Base-by-base conservation (phyloP, 352 stramenopile species). In the Pythium periplocum region DNA sequence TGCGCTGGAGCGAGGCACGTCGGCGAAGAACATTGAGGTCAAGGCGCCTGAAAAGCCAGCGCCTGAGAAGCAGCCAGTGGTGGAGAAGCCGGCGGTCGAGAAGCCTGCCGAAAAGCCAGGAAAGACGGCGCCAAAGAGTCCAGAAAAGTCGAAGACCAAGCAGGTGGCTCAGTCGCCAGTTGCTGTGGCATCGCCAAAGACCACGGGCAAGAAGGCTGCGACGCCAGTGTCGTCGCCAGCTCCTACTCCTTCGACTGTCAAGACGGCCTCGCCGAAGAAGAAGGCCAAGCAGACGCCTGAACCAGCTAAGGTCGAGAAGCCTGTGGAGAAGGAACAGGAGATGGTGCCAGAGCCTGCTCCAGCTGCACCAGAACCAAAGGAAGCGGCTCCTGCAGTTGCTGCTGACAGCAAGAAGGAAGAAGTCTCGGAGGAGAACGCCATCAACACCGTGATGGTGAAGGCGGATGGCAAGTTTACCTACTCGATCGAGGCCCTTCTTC, bases 381-480 rank as follows among this genome's bases (percentile, higher is more conserved):
- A 26, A 26, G 17, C 17, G 17, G 17, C 17, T 26, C 17, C 17
- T 26, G 0, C 46, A 52, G 46, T 26, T 42, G 32, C 46, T 40
- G 32, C 46, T 52, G 35, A 38, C 32, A 52, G 35, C 11, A 26
- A 52, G 35, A 40, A 52, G 46, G 32, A 51, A 41, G 38, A 48
- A 52, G 53, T 55, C 2, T 7, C 42, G 45, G 53, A 59, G 44
- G 48, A 52, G 32, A 53, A 49, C 3, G 4, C 17, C 26, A 38
- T 58, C 36, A 63, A 62, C 60, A 58, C 33, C 12, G 43, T 62
- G 6, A 47, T 41, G 2, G 43, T 61, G 39, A 64, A 58, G 17
- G 44, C 51, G 34, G 51, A 65, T 46, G 64, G 57, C 43, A 76
- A 73, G 59, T 46, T 61, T n/a, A 63, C 57, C 0, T 76, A 76